Evolutionary conservation across 148 eudicot species (phyloP), one percentile per base, ranked within the genome.

Genomic region (Fagopyrum tataricum): DNA sequence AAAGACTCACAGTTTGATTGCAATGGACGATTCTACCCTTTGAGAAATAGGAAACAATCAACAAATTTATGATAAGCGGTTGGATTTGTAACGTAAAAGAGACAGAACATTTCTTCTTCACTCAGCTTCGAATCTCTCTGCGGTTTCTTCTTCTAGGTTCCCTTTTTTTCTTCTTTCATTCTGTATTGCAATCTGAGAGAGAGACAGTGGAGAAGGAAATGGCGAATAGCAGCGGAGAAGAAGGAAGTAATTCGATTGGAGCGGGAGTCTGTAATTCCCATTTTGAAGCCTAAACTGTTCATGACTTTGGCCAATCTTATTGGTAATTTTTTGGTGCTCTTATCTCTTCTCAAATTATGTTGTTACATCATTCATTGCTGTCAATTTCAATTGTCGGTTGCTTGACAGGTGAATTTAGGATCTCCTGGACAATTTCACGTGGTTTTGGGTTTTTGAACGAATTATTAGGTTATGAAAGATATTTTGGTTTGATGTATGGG

Each of bases 291-390:
- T 42, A 88, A 78, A 72, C 84, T 90, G 71, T 75, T 85, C 70
- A 90, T 92, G 91, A 82, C 87, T 70, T 70, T 92, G 76, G 90
- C 97, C 68, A 90, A 92, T 81, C 96, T 90, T 73, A 90, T 92
- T 70, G 91, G 97, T 92, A 81, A 3, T 41, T 40, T 14, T 31
- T 4, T 37, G 9, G 8, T 64, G 69, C 69, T 15, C 40, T 59
- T 20, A 24, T 37, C 39, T 5, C 6, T 37, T 64, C 69, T 64
- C 69, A 64, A 26, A 64, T 64, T 64, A 31, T 64, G 69, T 37
- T 15, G 69, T 31, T 64, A 26, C 31, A 26, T 64, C 43, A n/a
- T 37, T 14, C 15, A n/a, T 31, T 62, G 42, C 37, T 31, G 37
- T 20, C 23, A 64, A 12, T 5, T 59, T 11, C 40, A 26, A 26